phyloP scores from a whole-genome alignment of 257 asterid genomes.

The Solanum pinnatisectum region DNA sequence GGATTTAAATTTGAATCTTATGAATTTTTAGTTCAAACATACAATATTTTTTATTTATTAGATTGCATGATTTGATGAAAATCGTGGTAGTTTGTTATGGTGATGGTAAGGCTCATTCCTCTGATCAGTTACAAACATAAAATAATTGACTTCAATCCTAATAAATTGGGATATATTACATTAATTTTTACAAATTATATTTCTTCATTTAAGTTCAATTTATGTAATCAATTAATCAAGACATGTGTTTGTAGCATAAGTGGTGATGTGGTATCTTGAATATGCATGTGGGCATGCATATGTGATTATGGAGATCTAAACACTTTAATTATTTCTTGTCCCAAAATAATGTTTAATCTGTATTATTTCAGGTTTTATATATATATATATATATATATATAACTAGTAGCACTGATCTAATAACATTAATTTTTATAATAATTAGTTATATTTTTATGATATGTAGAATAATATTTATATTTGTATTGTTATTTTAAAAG shows the following conservation, averaged over 20 bases:
- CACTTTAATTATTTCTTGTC: not conserved
- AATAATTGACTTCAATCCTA: not conserved
- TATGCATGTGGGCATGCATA: not conserved
- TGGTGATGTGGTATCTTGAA: not conserved
- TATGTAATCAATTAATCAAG: not conserved
- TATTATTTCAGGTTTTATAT: not conserved
- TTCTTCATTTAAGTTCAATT: not conserved
- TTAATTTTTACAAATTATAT: not conserved
- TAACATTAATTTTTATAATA: no score
- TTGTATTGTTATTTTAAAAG: not conserved
- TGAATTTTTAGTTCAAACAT: no score
- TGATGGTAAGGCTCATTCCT: not conserved
- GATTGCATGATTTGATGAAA: no score
- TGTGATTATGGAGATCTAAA: not conserved
- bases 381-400: no score
- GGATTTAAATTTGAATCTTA: no score
- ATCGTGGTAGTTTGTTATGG: not conserved
- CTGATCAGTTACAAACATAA: not conserved
- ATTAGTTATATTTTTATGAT: not conserved
- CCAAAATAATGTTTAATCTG: not conserved
- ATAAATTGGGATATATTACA: not conserved
- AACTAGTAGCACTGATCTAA: no score
- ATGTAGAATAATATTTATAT: not conserved
- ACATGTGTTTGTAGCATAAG: not conserved
- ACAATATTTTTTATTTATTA: no score